phyloP scores from a whole-genome alignment of 306 rosid species.

The Cucurbita moschata region DNA sequence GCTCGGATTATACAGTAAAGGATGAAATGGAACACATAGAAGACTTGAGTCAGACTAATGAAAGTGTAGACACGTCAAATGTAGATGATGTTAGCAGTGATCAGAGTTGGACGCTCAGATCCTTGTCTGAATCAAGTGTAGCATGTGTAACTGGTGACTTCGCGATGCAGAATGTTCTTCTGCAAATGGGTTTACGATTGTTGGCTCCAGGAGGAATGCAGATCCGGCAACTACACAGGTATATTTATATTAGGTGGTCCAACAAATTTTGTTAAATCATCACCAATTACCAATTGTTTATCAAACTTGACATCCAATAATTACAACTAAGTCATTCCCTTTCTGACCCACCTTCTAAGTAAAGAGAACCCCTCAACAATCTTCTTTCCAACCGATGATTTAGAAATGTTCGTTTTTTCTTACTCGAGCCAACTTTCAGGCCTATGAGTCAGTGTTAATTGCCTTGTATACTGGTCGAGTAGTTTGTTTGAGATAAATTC shows the following conservation, averaged over 20 bases:
- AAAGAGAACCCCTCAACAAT: neutral
- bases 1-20: conserved; percentile 3
- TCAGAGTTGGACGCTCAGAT: conserved; percentile 82
- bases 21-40: conserved; percentile 35
- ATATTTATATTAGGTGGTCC: neutral
- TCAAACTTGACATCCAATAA: neutral
- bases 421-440: neutral
- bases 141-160: conserved; percentile 87
- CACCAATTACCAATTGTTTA: neutral
- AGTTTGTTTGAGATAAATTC: neutral
- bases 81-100: conserved; percentile 56
- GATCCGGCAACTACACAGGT: conserved; percentile 82
- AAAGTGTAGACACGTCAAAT: conserved; percentile 41
- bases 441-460: neutral
- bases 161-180: conserved; percentile 94
- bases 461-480: neutral
- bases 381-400: neutral
- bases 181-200: conserved; percentile 89
- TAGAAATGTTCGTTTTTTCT: neutral
- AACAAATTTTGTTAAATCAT: neutral
- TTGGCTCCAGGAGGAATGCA: conserved; percentile 90
- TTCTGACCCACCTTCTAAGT: neutral
- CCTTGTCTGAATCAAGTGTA: conserved; percentile 80
- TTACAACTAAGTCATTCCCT: neutral
- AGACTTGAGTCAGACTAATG: conserved; percentile 32